These are phyloP conservation scores for Marasmius tenuissimus DNA, from an alignment of 1,284 basidiomycete genomes.

Conservation along the genomic window DNA sequence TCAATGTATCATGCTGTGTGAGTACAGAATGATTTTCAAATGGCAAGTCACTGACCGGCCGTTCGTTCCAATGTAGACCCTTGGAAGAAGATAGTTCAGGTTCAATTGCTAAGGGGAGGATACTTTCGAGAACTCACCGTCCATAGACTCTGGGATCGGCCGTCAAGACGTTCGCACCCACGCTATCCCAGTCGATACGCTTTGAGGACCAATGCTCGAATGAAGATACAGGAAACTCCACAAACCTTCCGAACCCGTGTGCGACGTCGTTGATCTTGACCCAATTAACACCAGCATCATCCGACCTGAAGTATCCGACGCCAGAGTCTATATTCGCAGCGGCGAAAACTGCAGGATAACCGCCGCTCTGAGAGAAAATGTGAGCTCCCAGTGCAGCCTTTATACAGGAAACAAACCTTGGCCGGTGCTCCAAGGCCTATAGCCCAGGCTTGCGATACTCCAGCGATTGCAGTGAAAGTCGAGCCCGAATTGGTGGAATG, in stretches of 20 bases:
- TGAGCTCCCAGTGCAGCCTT: not conserved
- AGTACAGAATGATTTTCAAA: not conserved
- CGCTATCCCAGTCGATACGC: constrained; percentile 21
- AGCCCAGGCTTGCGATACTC: constrained; percentile 53
- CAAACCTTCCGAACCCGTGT: constrained; percentile 51
- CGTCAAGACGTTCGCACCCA: constrained; percentile 45
- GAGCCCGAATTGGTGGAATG: constrained; percentile 56
- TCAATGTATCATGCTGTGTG: not conserved
- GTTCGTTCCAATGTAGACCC: constrained; percentile 66
- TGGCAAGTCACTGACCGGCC: constrained; percentile 34
- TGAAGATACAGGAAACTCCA: too few species aligned
- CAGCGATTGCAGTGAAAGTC: constrained; percentile 47
- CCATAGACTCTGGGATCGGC: constrained; percentile 57
- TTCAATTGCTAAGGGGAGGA: not conserved
- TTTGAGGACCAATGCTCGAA: too few species aligned
- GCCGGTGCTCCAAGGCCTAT: constrained; percentile 58
- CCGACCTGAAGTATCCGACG: constrained; percentile 56
- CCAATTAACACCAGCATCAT: constrained; percentile 60
- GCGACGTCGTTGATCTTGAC: constrained; percentile 59
- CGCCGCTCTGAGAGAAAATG: constrained; percentile 28
- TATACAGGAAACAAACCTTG: constrained; percentile 14
- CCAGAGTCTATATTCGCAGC: constrained; percentile 47
- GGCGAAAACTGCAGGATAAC: constrained; percentile 57
- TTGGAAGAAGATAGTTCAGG: constrained; percentile 19
- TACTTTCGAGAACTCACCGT: constrained; percentile 34